A percentile compares a stretch with the other conserved stretches of the same genome.
Evolutionary conservation across 2,329 filamentous ascomycete genomes (phyloP).

Genomic region (Whalleya microplaca): DNA sequence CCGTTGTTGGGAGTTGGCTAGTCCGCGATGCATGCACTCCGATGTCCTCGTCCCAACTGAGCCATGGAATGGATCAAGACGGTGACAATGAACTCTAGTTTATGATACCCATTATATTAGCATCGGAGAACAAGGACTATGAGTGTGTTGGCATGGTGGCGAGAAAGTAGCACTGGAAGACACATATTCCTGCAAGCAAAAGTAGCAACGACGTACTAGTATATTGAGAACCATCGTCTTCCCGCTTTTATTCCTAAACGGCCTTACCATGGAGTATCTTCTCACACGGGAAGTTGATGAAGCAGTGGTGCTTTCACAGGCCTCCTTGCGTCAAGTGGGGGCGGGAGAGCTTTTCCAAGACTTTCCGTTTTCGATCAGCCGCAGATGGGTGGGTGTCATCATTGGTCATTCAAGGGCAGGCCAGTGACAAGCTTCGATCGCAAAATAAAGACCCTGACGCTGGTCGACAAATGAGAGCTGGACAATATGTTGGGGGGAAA

Average conservation of each 20-base stretch:
- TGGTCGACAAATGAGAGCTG: conserved; percentile 13
- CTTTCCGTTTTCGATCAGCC: conserved; percentile 18
- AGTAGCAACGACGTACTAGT: conserved; percentile 1
- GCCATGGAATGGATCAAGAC: conserved; percentile 2
- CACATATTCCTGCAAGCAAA: not conserved
- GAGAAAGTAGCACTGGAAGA: conserved; percentile 1
- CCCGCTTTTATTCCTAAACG: not conserved
- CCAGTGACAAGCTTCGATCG: not conserved
- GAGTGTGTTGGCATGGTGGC: not conserved
- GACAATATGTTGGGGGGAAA: conserved; percentile 4
- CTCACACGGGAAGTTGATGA: conserved; percentile 3
- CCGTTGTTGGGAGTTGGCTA: not conserved
- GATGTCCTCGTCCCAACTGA: conserved; percentile 1
- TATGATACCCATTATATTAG: not conserved
- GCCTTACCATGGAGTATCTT: not conserved
- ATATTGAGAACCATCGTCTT: conserved; percentile 1
- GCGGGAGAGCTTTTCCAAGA: not conserved
- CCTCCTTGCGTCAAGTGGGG: conserved; percentile 12
- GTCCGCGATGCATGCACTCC: not conserved
- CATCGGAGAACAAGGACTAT: not conserved
- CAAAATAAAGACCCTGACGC: not conserved
- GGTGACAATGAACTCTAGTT: not conserved
- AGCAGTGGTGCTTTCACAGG: not conserved
- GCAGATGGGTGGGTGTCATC: conserved; percentile 13
- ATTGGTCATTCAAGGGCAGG: conserved; percentile 6